These are phyloP conservation scores for Phaeolepiota aurea DNA, from an alignment of 768 basidiomycete genomes.

Conservation along the genomic window DNA sequence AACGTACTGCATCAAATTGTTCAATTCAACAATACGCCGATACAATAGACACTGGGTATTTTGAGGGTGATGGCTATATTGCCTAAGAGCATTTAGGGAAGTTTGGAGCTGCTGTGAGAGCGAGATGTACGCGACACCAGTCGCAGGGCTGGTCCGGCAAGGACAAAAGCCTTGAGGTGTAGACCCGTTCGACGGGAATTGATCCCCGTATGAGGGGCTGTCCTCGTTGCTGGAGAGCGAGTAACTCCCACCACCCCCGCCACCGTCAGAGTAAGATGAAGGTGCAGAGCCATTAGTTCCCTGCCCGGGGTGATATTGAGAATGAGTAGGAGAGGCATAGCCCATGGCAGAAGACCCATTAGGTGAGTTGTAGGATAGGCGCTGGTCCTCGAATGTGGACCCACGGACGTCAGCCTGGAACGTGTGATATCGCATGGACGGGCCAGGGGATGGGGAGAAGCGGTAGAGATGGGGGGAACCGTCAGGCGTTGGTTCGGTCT, in stretches of 20 bases:
- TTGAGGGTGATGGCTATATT: constrained; percentile 50
- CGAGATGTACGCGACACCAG: constrained; percentile 48
- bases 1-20: constrained; percentile 60
- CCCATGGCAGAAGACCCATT: constrained; percentile 11
- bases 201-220: constrained; percentile 25
- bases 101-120: constrained; percentile 58
- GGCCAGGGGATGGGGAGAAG: constrained; percentile 55
- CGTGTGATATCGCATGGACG: constrained; percentile 44
- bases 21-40: constrained; percentile 52
- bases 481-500: constrained; percentile 54
- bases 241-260: constrained; percentile 22
- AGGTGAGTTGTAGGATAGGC: constrained; percentile 9
- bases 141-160: constrained; percentile 56
- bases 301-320: constrained; percentile 5
- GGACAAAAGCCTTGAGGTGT: constrained; percentile 40
- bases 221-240: constrained; percentile 30
- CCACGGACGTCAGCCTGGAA: constrained; percentile 38
- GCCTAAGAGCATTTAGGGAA: constrained; percentile 47
- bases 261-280: constrained; percentile 30
- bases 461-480: constrained; percentile 52
- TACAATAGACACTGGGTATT: constrained; percentile 47
- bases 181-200: constrained; percentile 23
- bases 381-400: constrained; percentile 25
- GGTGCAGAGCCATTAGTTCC: constrained; percentile 13
- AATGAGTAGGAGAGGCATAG: constrained; percentile 4